phyloP scores from a whole-genome alignment of 495 filamentous ascomycete genomes.

The Xylaria flabelliformis region DNA sequence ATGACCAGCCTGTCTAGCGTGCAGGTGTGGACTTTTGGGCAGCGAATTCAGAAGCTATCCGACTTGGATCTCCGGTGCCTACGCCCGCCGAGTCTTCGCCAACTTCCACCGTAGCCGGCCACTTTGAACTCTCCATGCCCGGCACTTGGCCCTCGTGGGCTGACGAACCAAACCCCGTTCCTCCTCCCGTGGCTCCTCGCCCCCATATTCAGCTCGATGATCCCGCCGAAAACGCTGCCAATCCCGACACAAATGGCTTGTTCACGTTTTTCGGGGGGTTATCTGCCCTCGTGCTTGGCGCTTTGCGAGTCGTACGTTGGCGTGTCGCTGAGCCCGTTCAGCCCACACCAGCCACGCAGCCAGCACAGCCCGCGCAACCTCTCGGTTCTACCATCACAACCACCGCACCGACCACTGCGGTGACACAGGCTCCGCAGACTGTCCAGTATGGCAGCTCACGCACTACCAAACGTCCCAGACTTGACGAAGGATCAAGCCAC shows the following conservation, averaged over 20 bases:
- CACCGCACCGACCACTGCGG: not conserved
- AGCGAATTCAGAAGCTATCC: slow-evolving; percentile 4
- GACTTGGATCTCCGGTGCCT: not conserved
- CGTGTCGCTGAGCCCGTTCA: not conserved
- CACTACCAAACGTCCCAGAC: slow-evolving; percentile 6
- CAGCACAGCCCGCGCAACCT: not conserved
- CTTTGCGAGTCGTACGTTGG: not conserved
- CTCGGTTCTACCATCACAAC: not conserved
- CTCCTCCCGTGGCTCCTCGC: not conserved
- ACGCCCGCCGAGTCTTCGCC: not conserved
- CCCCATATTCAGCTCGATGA: not conserved
- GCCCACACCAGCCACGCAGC: not conserved
- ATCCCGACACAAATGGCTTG: not conserved
- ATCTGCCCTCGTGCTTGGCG: not conserved
- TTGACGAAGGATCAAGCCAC: not conserved
- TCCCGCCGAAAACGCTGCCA: not conserved
- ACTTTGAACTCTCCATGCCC: slow-evolving; percentile 17
- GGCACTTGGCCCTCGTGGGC: slow-evolving; percentile 26
- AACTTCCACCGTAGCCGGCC: not conserved
- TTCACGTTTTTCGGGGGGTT: not conserved
- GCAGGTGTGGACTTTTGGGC: slow-evolving; percentile 19
- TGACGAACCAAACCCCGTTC: slow-evolving; percentile 14
- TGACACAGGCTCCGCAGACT: slow-evolving; percentile 11
- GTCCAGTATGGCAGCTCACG: not conserved
- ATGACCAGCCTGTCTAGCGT: slow-evolving; percentile 27